Evolutionary conservation across 768 basidiomycete genomes (phyloP), one percentile per base, ranked within the genome.

Genomic region (Rhodotorula toruloides): DNA sequence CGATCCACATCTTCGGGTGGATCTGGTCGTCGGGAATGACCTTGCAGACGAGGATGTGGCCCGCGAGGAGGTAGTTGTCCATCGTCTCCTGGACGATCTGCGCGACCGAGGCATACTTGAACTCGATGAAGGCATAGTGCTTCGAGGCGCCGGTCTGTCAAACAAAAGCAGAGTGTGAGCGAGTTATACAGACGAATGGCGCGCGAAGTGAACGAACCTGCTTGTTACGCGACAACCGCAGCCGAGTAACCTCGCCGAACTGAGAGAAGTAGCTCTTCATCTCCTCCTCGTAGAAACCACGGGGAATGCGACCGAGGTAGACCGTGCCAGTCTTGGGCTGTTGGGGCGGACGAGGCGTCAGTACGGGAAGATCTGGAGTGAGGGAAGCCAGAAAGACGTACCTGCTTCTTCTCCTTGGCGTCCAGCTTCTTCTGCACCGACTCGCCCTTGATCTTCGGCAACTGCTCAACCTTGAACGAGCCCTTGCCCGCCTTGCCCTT

Each of bases 231-330:
- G 93, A 94, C 22, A 99, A 79, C 12, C 96, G 85, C 34, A 97
- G 76, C 53, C 94, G 86, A 25, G 89, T 87, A 32, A 99, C 85
- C 48, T 86, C 83, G 9, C 96, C 96, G 71, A 98, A 99, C 76
- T 99, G 96, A 34, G 87, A 83, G 76, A 99, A 96, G 79, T 98
- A 98, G 4, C 84, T 86, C 69, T 84, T 85, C 77, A 98, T 85
- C 78, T 97, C 87, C 60, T 90, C 90, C 78, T 99, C 96, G 78
- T 91, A 94, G 79, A 99, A 98, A 29, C 96, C 96, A 73, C 97
- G 92, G 3, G 96, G 96, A 59, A 99, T 83, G 65, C 92, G 86
- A 22, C 92, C 87, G 59, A 99, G 82, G 80, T 85, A 92, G 29
- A 99, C 76, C 0, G 93, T 91, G 32, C 96, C 96, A 47, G 83